Conservation (phyloP, 179 eudicot genomes). For the Gypsophila paniculata region DNA sequence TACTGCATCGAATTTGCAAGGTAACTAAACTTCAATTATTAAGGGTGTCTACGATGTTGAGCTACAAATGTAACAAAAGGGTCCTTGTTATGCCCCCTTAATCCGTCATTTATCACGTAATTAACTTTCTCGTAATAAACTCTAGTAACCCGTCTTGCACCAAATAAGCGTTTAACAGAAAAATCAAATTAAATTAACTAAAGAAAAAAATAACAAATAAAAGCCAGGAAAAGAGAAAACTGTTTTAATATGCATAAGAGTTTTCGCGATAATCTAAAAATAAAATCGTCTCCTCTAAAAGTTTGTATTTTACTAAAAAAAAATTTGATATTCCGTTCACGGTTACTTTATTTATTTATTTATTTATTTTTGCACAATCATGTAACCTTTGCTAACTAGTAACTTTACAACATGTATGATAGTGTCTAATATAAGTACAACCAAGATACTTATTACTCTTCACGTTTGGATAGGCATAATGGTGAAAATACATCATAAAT, state of each 20-base stretch:
- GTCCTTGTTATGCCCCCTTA: slow-evolving; percentile 10
- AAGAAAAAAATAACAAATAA: too few species aligned
- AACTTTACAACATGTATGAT: slow-evolving; percentile 2
- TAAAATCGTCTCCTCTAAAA: too few species aligned
- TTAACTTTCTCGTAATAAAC: background rate
- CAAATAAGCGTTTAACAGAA: too few species aligned
- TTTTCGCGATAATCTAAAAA: too few species aligned
- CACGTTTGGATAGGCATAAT: slow-evolving; percentile 7
- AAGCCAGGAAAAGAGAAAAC: too few species aligned
- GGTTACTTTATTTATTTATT: slow-evolving; percentile 8
- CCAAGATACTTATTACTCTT: slow-evolving; percentile 11
- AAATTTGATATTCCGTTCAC: too few species aligned
- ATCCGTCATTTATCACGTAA: slow-evolving; percentile 8
- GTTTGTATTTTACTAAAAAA: too few species aligned
- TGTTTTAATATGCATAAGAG: too few species aligned
- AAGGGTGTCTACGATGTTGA: slow-evolving; percentile 26
- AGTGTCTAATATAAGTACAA: slow-evolving; percentile 11
- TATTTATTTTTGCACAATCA: background rate
- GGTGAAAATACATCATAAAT: slow-evolving; percentile 9
- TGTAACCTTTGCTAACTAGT: background rate
- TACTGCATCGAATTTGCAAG: background rate
- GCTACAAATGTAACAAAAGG: slow-evolving; percentile 19
- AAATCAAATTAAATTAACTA: too few species aligned
- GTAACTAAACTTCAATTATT: slow-evolving; percentile 24
- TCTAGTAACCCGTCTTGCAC: too few species aligned